Base-by-base conservation (phyloP, 2,329 filamentous ascomycete species). In the Teratosphaeria destructans region DNA sequence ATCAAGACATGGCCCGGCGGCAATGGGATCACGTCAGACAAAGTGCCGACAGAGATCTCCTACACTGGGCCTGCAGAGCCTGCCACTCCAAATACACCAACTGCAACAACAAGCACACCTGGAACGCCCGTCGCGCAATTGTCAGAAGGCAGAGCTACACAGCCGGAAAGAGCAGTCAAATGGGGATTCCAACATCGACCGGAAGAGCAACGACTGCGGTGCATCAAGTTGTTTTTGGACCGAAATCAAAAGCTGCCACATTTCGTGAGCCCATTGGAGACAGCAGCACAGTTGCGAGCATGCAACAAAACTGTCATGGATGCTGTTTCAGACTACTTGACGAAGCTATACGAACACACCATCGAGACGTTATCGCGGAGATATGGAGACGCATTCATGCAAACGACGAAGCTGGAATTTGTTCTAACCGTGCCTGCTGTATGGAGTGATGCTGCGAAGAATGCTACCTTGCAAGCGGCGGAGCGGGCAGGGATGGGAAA, bases 121-220 rank as follows among this genome's bases (percentile, higher is more conserved):
- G 57, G 11, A 19, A 43, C 52, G 26, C 57, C 56, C 37, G 19
- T 23, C 39, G 55, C 55, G 8, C 27, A 53, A 32, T 19, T 52
- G 10, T 39, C 37, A 10, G 52, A 62, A 52, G 53, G 55, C 37
- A 56, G 61, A 52, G 54, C 19, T 35, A 32, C 76, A 57, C 69
- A 74, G 57, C 65, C 72, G 23, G 68, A 76, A 4, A 63, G 73
- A 3, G 54, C 60, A 8, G 73, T 78, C 57, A 87, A 86, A 82
- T 93, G 89, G 89, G 89, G 89, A 0, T 92, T 91, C 71, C 87
- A 92, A 71, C 89, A 91, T 78, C 86, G 85, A 67, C 87, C 88
- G 1, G 86, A 90, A 68, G 87, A 90, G 73, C 81, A 85, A 54
- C 82, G 88, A 23, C 80, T 93, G 32, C 85, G 88, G 11, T 93